Evolutionary conservation across 2,329 filamentous ascomycete species (phyloP).

Genomic region (Talaromyces sp.): DNA sequence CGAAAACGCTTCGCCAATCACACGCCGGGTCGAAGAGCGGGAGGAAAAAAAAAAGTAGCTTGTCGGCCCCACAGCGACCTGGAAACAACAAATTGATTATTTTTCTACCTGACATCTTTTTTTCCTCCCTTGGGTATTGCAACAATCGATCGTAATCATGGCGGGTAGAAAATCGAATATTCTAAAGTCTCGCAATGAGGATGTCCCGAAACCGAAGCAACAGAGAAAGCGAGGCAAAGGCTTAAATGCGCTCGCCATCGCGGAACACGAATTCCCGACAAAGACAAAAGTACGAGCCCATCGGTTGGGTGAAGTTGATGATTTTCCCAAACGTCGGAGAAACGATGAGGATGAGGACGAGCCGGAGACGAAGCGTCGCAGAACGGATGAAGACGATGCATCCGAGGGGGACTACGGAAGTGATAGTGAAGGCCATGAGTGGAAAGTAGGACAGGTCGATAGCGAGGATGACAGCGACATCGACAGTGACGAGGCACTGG

Average conservation of each 20-base stretch:
- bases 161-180: conserved; percentile 40
- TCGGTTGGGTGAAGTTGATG: conserved; percentile 57
- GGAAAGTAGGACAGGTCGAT: conserved; percentile 69
- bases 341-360: conserved; percentile 41
- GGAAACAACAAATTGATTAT: conserved; percentile 10
- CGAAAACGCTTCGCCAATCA: not conserved
- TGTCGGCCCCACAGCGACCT: conserved; percentile 12
- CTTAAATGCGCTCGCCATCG: conserved; percentile 63
- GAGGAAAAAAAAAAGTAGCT: not conserved
- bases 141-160: conserved; percentile 26
- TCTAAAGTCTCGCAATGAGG: conserved; percentile 37
- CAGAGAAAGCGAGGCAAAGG: conserved; percentile 48
- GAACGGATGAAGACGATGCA: conserved; percentile 43
- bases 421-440: conserved; percentile 81
- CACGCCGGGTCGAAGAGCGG: not conserved
- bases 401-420: conserved; percentile 66
- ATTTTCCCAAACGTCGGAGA: conserved; percentile 43
- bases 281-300: conserved; percentile 52
- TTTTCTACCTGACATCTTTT: not conserved
- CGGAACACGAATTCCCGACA: conserved; percentile 55
- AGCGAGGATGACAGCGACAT: conserved; percentile 66
- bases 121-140: not conserved
- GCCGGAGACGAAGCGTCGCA: conserved; percentile 45
- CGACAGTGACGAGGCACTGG: conserved; percentile 78
- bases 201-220: conserved; percentile 35